These are phyloP conservation scores for Sisymbrium altissimum DNA, from an alignment of 345 rosid species.

Conservation along the genomic window DNA sequence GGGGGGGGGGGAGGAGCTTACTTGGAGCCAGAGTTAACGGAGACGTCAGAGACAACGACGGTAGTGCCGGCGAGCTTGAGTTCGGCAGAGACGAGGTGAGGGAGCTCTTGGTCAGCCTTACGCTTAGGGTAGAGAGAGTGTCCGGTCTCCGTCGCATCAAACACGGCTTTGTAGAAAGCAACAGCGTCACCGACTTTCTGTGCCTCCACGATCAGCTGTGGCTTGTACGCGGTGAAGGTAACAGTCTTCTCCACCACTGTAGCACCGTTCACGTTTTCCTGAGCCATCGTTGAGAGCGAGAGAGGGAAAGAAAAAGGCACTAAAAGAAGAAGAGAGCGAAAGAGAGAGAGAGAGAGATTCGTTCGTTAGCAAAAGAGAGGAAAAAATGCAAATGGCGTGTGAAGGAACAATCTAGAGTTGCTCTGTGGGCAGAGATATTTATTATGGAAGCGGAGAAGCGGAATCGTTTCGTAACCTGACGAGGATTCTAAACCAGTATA, in stretches of 20 bases:
- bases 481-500: slow-evolving; percentile 34
- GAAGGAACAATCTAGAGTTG: not conserved
- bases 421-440: slow-evolving; percentile 16
- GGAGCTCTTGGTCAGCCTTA: slow-evolving; percentile 88
- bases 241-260: slow-evolving; percentile 39
- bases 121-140: slow-evolving; percentile 76
- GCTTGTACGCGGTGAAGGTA: slow-evolving; percentile 55
- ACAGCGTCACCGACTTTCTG: slow-evolving; percentile 79
- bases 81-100: slow-evolving; percentile 70
- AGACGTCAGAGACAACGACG: slow-evolving; percentile 51
- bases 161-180: slow-evolving; percentile 74
- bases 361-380: no score
- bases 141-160: slow-evolving; percentile 64
- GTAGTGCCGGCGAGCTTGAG: slow-evolving; percentile 61
- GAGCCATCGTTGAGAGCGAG: slow-evolving; percentile 44
- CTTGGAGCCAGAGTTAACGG: slow-evolving; percentile 38
- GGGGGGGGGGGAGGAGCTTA: slow-evolving; percentile 13
- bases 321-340: slow-evolving; percentile 21
- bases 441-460: slow-evolving; percentile 58
- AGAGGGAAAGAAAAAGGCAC: not conserved
- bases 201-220: slow-evolving; percentile 70
- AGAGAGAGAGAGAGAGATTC: slow-evolving; percentile 10
- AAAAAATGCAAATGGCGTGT: slow-evolving; percentile 9
- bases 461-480: slow-evolving; percentile 40
- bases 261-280: slow-evolving; percentile 37